Evolutionary conservation across 495 filamentous ascomycete genomes (phyloP).

Genomic region (Oidiodendron maius): DNA sequence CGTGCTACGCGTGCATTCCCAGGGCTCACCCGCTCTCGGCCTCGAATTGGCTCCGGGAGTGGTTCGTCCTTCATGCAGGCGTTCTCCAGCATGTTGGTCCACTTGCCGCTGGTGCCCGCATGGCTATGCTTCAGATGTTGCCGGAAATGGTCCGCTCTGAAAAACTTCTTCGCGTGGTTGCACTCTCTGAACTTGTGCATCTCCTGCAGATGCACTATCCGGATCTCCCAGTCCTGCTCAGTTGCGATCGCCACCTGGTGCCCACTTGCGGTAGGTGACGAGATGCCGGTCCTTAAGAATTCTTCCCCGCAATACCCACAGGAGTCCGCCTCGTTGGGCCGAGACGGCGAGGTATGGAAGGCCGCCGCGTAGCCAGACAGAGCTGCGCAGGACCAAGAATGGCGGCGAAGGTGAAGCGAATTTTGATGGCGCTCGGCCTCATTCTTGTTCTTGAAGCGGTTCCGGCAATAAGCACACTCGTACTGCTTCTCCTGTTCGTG

Average conservation of each 20-base stretch:
- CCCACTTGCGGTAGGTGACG: constrained; percentile 21
- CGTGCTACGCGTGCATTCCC: constrained; percentile 15
- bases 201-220: constrained; percentile 79
- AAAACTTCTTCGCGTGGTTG: constrained; percentile 98
- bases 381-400: constrained; percentile 96
- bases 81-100: constrained; percentile 97
- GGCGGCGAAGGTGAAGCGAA: constrained; percentile 87
- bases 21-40: constrained; percentile 17
- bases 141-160: constrained; percentile 93
- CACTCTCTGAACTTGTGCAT: constrained; percentile 97
- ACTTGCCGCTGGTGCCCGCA: constrained; percentile 92
- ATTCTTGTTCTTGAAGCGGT: constrained; percentile 99
- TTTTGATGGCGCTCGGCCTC: constrained; percentile 98
- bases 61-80: constrained; percentile 95
- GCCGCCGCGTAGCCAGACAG: constrained; percentile 71
- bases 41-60: constrained; percentile 19
- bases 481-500: constrained; percentile 97
- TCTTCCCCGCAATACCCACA: constrained; percentile 97
- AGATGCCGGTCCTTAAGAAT: constrained; percentile 56
- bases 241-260: constrained; percentile 23
- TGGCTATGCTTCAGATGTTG: constrained; percentile 99
- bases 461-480: constrained; percentile 82
- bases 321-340: constrained; percentile 59
- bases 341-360: constrained; percentile 71
- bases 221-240: constrained; percentile 74